phyloP scores from a whole-genome alignment of 2,329 filamentous ascomycete species.

The Pyrenochaeta sp. region DNA sequence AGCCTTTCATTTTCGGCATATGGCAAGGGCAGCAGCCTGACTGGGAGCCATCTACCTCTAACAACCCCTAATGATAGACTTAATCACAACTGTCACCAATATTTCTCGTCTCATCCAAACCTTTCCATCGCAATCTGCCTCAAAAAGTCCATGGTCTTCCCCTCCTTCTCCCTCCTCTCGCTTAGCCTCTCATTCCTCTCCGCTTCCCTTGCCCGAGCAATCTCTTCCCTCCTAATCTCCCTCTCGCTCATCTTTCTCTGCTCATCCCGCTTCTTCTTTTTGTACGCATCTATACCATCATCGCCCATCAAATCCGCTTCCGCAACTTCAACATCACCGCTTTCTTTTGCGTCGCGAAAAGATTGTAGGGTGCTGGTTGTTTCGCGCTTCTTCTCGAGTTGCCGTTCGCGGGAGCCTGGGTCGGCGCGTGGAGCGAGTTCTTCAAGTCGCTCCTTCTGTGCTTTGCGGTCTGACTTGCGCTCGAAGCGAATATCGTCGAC shows the following conservation, averaged over 20 bases:
- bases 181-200: constrained; percentile 81
- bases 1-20: background rate
- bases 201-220: constrained; percentile 74
- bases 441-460: constrained; percentile 77
- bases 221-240: constrained; percentile 83
- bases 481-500: constrained; percentile 65
- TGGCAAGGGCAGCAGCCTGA: background rate
- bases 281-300: constrained; percentile 71
- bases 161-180: constrained; percentile 78
- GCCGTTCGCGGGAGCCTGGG: constrained; percentile 80
- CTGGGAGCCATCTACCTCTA: background rate
- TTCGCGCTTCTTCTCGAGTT: constrained; percentile 84
- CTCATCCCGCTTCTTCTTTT: constrained; percentile 69
- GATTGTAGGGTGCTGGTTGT: constrained; percentile 75
- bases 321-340: constrained; percentile 70
- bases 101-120: constrained; percentile 57
- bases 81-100: background rate
- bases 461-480: constrained; percentile 70
- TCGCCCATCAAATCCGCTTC: constrained; percentile 83
- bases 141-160: constrained; percentile 83
- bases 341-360: constrained; percentile 73
- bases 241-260: constrained; percentile 82
- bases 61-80: background rate
- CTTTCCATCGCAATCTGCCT: constrained; percentile 79
- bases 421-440: constrained; percentile 86